Base-by-base conservation (phyloP, 1,139 yeast species). In the Barnettozyma hawaiiensis region DNA sequence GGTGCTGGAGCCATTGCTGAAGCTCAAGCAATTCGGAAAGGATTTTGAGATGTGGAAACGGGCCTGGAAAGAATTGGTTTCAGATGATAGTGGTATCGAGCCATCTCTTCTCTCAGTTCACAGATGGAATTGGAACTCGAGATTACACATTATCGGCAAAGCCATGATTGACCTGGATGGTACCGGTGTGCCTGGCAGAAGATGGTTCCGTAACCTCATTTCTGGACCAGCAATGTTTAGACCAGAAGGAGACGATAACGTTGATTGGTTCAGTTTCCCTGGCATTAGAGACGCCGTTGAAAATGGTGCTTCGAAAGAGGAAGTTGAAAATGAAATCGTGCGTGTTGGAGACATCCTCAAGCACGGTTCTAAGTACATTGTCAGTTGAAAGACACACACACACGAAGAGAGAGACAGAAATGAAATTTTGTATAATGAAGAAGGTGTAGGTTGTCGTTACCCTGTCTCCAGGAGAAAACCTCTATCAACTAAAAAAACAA, bases 91-190 rank as follows among this genome's bases (percentile, higher is more conserved):
- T 23, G 67, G 68, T 1, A 58, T 74, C 7, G 95, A 86, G 57
- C 90, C 95, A 0, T 76, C 87, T 4, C 61, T 83, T 37, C 66
- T 84, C 44, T 75, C 90, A 0, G 73, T 80, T 47, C 79, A 76
- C 52, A 71, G 97, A 54, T 77, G 87, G 82, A 76, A 76, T 47
- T 84, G 95, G 87, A 90, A 90, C 63, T 73, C 78, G 24, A 76
- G 78, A 48, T 64, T 87, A 58, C 63, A 76, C 15, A 63, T 66
- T 15, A 70, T 86, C 44, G 85, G 81, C 50, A 75, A 74, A 51
- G 66, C 69, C 20, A 69, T 84, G 50, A 56, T 81, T 21, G 64
- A 69, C 16, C 63, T 69, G 4, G 68, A 63, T 16, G 79, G 81
- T 2, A 18, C 18, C 3, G 38, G 37, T 2, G 59, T 74, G 9